Evolutionary conservation across 1,284 basidiomycete species (phyloP).

Genomic region (Coniophora puteana): DNA sequence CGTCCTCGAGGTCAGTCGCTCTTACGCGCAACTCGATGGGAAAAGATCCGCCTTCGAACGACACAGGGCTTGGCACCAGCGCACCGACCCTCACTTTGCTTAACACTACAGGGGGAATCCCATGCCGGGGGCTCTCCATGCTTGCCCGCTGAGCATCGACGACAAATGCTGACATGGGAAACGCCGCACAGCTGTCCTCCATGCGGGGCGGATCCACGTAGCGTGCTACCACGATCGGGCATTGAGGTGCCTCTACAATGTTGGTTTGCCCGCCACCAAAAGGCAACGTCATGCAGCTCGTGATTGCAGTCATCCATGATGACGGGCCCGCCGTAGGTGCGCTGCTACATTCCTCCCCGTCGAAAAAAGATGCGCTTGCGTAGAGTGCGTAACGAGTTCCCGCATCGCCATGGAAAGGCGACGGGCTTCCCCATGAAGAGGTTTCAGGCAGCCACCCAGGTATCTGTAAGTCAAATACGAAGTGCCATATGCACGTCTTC

Average conservation of each 20-base stretch:
- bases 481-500: constrained; percentile 59
- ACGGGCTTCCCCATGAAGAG: constrained; percentile 40
- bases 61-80: constrained; percentile 52
- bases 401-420: constrained; percentile 28
- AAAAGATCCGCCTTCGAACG: constrained; percentile 41
- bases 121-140: constrained; percentile 8
- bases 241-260: constrained; percentile 31
- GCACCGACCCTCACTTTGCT: constrained; percentile 59
- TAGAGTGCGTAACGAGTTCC: constrained; percentile 66
- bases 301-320: no score
- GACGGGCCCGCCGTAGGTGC: no score
- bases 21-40: constrained; percentile 59
- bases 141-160: constrained; percentile 19
- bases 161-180: constrained; percentile 20
- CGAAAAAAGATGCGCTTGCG: constrained; percentile 56
- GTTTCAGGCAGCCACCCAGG: constrained; percentile 77
- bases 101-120: constrained; percentile 50
- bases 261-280: constrained; percentile 35
- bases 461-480: constrained; percentile 66
- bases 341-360: constrained; percentile 36
- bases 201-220: constrained; percentile 36
- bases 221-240: constrained; percentile 40
- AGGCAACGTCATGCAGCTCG: no score
- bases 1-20: constrained; percentile 43
- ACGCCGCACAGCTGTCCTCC: constrained; percentile 17